These are phyloP conservation scores for Platanthera zijinensis DNA, from an alignment of 106 monocot species.

Conservation along the genomic window DNA sequence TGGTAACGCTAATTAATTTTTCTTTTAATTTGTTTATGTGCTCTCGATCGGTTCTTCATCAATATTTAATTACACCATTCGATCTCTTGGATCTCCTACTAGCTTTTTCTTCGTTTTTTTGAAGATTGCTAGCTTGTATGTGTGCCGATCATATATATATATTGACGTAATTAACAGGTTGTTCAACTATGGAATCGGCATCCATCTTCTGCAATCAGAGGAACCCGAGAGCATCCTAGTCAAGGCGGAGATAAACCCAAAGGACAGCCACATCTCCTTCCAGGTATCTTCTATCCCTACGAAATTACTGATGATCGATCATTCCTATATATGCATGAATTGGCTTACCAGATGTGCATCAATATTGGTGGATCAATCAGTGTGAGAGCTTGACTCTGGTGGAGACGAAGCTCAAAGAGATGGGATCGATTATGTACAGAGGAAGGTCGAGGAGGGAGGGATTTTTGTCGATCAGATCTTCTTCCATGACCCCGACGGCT, in stretches of 20 bases:
- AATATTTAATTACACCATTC: too few species aligned
- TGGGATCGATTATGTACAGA: slow-evolving; percentile 46
- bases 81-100: neutral
- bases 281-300: slow-evolving; percentile 15
- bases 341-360: slow-evolving; percentile 17
- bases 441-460: slow-evolving; percentile 63
- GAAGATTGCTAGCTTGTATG: too few species aligned
- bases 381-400: slow-evolving; percentile 54
- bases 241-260: slow-evolving; percentile 53
- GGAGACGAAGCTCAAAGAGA: slow-evolving; percentile 37
- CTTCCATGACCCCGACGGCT: slow-evolving; percentile 94
- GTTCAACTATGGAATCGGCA: slow-evolving; percentile 91
- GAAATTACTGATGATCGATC: too few species aligned
- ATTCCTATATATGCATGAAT: too few species aligned
- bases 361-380: slow-evolving; percentile 18
- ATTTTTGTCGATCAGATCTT: slow-evolving; percentile 74
- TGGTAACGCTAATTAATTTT: slow-evolving; percentile 31
- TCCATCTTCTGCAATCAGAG: slow-evolving; percentile 72
- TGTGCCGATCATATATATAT: neutral
- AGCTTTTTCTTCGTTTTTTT: neutral
- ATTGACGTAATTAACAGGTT: slow-evolving; percentile 31
- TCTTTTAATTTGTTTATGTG: too few species aligned
- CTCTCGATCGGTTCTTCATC: too few species aligned
- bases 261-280: slow-evolving; percentile 70
- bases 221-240: slow-evolving; percentile 29